Evolutionary conservation across 495 filamentous ascomycete species (phyloP), one percentile per base, ranked within the genome.

Genomic region (Cercophora sp.): DNA sequence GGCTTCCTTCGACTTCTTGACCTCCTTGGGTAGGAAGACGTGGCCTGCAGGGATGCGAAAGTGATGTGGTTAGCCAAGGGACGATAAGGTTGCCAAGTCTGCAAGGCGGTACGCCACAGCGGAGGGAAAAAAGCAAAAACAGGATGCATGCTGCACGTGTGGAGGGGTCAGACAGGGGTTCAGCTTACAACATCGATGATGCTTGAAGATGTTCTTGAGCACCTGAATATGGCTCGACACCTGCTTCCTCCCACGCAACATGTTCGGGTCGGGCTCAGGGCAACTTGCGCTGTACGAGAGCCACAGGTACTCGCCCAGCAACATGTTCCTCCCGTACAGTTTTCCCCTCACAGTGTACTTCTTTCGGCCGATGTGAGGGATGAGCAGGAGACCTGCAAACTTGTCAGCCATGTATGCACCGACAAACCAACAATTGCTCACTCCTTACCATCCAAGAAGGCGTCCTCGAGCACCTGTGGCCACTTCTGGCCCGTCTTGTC

Each of bases 141-240:
- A 5, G 4, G 22, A 27, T 13, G 18, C 40, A 27, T n/a, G n/a
- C n/a, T n/a, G n/a, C n/a, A n/a, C n/a, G n/a, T n/a, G n/a, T n/a
- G n/a, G n/a, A n/a, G n/a, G n/a, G n/a, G n/a, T n/a, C n/a, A n/a
- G n/a, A n/a, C n/a, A n/a, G n/a, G n/a, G n/a, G n/a, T n/a, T n/a
- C 20, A 11, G 69, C 61, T 65, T 58, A 67, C 59, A 63, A 34
- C 61, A 65, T 41, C 49, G 34, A 31, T 61, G 41, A 58, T 73
- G 67, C 51, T 80, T 75, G 71, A 52, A 75, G 60, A 91, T 87
- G 10, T 82, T 82, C 71, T 94, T 96, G 37, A 98, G 70, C n/a
- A 96, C 92, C 72, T 98, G 93, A 52, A 97, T 87, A 67, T 98
- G 93, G 59, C 91, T 96, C 0, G 92, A 96, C 8, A 98, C 88